phyloP scores from a whole-genome alignment of 257 asterid genomes.

The Solanum habrochaites region DNA sequence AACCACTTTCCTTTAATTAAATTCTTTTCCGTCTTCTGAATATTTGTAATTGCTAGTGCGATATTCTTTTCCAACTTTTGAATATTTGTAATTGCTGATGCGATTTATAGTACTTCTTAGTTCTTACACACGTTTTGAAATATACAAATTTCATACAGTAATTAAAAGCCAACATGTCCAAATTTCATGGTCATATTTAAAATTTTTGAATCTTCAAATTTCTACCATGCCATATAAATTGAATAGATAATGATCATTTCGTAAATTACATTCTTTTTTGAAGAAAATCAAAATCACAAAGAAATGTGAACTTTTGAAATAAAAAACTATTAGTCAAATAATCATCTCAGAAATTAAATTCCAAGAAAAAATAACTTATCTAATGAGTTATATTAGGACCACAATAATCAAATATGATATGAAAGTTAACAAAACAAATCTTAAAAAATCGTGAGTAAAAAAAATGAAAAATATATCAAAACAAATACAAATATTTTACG shows the following conservation, averaged over 20 bases:
- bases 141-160: not conserved
- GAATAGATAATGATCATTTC: not conserved
- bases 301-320: not conserved
- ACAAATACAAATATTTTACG: accelerated
- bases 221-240: not conserved
- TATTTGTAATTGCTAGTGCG: not conserved
- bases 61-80: not conserved
- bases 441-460: no score
- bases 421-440: no score
- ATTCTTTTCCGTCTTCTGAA: not conserved
- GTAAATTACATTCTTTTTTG: not conserved
- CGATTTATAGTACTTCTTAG: not conserved
- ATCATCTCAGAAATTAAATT: not conserved
- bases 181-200: not conserved
- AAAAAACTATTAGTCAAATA: no score
- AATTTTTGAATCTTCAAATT: not conserved
- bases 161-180: not conserved
- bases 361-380: not conserved
- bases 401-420: not conserved
- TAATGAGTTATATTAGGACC: not conserved
- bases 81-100: not conserved
- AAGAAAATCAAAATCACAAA: not conserved
- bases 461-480: no score
- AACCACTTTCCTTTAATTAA: accelerated
- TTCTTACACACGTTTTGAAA: not conserved